Evolutionary conservation across 1,284 basidiomycete species (phyloP).

Genomic region (Meripilus lineatus): DNA sequence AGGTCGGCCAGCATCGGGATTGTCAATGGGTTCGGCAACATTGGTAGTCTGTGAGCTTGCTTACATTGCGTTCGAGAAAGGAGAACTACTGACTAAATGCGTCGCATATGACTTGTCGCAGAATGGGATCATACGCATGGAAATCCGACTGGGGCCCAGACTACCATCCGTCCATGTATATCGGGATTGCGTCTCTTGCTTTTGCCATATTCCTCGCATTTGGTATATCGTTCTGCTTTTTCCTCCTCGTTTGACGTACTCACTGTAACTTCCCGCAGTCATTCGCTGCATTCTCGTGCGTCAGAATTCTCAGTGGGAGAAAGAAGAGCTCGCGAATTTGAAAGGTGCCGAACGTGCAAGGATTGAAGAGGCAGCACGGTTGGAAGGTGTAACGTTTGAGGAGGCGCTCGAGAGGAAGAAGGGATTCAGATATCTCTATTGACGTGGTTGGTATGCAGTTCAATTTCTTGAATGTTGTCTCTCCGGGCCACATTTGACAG

Average conservation of each 20-base stretch:
- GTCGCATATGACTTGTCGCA: slow-evolving; percentile 13
- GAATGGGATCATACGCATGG: slow-evolving; percentile 35
- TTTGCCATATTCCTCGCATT: slow-evolving; percentile 25
- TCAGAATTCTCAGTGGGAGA: slow-evolving; percentile 32
- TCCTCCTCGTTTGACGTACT: too few species aligned
- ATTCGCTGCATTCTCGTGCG: slow-evolving; percentile 30
- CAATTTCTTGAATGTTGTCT: too few species aligned
- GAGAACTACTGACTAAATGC: not conserved
- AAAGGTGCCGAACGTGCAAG: slow-evolving; percentile 27
- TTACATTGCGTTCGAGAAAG: slow-evolving; percentile 3
- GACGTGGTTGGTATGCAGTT: too few species aligned
- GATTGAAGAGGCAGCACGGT: slow-evolving; percentile 32
- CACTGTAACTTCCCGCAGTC: slow-evolving; percentile 24
- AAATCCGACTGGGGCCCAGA: slow-evolving; percentile 34
- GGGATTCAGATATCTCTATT: slow-evolving; percentile 40
- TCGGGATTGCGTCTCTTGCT: slow-evolving; percentile 27
- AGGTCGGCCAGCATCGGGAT: slow-evolving; percentile 42
- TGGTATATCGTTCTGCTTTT: slow-evolving; percentile 18
- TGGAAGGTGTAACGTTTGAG: slow-evolving; percentile 33
- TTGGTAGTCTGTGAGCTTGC: slow-evolving; percentile 31
- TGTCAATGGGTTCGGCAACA: slow-evolving; percentile 36
- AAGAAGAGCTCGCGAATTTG: slow-evolving; percentile 29
- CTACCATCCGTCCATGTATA: slow-evolving; percentile 35
- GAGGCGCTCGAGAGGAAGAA: slow-evolving; percentile 33
- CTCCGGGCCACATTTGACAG: too few species aligned